Evolutionary conservation across 352 stramenopile genomes (phyloP).

Genomic region (Phytophthora pinifolia): DNA sequence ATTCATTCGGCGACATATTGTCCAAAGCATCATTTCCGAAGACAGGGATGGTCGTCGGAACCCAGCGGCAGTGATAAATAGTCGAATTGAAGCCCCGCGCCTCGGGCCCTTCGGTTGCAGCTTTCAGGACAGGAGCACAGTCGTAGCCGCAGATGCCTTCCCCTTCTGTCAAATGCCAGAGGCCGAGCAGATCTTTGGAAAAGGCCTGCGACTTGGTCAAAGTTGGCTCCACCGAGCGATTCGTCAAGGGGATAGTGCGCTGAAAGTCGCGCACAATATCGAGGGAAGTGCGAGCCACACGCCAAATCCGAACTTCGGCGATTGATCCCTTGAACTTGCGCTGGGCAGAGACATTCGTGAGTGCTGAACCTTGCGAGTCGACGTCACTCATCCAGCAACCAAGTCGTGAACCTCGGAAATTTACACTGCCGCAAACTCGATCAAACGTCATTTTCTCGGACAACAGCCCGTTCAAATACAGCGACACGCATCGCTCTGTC

Average conservation of each 20-base stretch:
- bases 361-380: constrained; percentile 35
- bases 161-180: constrained; percentile 81
- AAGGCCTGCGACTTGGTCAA: constrained; percentile 11
- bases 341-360: constrained; percentile 40
- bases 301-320: constrained; percentile 76
- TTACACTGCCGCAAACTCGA: constrained; percentile 42
- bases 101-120: constrained; percentile 13
- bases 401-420: constrained; percentile 55
- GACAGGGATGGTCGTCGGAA: constrained; percentile 54
- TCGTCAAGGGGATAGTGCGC: constrained; percentile 51
- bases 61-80: constrained; percentile 72
- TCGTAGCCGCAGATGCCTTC: constrained; percentile 69
- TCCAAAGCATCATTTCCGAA: constrained; percentile 48
- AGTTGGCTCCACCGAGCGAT: constrained; percentile 9
- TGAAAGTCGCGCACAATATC: constrained; percentile 71
- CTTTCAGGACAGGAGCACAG: constrained; percentile 23
- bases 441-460: constrained; percentile 42
- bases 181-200: constrained; percentile 38
- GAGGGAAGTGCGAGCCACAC: constrained; percentile 30
- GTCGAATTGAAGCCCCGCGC: constrained; percentile 40
- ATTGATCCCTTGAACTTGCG: constrained; percentile 75
- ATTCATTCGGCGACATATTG: constrained; percentile 27
- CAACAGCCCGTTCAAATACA: constrained; percentile 60
- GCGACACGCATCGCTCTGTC: constrained; percentile 21
- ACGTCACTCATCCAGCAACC: constrained; percentile 73